A percentile compares a stretch with the other conserved stretches of the same genome.
phyloP scores from a whole-genome alignment of 2,329 filamentous ascomycete genomes.

The Diaporthe vaccinii region DNA sequence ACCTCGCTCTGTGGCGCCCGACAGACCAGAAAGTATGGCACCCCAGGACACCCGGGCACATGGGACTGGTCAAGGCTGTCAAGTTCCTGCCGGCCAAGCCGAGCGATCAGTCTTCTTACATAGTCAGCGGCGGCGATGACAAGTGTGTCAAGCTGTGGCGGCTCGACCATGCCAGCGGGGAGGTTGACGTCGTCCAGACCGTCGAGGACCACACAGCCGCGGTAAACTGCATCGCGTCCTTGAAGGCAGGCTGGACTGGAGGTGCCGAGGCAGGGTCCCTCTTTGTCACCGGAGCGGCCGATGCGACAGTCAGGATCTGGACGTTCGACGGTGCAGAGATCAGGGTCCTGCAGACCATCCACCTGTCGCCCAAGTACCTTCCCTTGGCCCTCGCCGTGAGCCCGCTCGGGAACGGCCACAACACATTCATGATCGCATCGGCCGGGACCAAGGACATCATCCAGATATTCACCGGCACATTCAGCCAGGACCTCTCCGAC shows the following conservation, averaged over 20 bases:
- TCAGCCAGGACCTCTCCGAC: constrained; percentile 50
- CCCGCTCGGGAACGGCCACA: constrained; percentile 64
- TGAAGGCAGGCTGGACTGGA: constrained; percentile 47
- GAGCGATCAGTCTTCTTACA: constrained; percentile 62
- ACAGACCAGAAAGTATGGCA: constrained; percentile 24
- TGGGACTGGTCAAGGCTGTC: constrained; percentile 84
- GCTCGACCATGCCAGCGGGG: constrained; percentile 50
- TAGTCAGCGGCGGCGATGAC: constrained; percentile 88
- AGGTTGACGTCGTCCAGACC: constrained; percentile 59
- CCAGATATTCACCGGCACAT: constrained; percentile 76
- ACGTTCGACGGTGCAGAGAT: constrained; percentile 64
- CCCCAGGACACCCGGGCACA: constrained; percentile 70
- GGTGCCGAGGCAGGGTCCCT: constrained; percentile 50
- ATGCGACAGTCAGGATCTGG: constrained; percentile 82
- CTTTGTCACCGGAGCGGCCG: constrained; percentile 85
- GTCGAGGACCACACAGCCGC: constrained; percentile 78
- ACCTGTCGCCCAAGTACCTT: constrained; percentile 83
- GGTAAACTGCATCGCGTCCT: constrained; percentile 76
- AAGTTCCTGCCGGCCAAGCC: constrained; percentile 75
- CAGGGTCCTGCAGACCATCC: constrained; percentile 77
- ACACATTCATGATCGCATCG: constrained; percentile 78
- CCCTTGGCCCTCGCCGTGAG: constrained; percentile 82
- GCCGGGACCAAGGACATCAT: constrained; percentile 87
- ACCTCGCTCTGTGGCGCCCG: constrained; percentile 89
- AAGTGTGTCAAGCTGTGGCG: constrained; percentile 82